phyloP scores from a whole-genome alignment of 306 rosid species.

The Cucumis sativus region Cucumber_9930_V3 NC_026655.2:18943001-18943500 shows the following conservation, averaged over 20 bases:
- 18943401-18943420: neutral
- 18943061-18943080: neutral
- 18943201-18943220: neutral
- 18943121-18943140: neutral
- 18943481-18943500: constrained; percentile 87
- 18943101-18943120: neutral
- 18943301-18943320: neutral
- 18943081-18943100: neutral
- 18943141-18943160: neutral
- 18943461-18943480: constrained; percentile 75
- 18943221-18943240: neutral
- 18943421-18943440: constrained; percentile 30
- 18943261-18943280: neutral
- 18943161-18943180: neutral
- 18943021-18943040: too few species aligned
- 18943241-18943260: neutral
- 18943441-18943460: constrained; percentile 58
- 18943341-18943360: neutral
- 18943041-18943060: too few species aligned
- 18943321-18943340: too few species aligned
- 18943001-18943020: too few species aligned
- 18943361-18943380: neutral
- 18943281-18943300: too few species aligned
- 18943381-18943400: neutral
- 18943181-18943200: neutral